Evolutionary conservation across 2,329 filamentous ascomycete genomes (phyloP).

Genomic region (Truncatella angustata): DNA sequence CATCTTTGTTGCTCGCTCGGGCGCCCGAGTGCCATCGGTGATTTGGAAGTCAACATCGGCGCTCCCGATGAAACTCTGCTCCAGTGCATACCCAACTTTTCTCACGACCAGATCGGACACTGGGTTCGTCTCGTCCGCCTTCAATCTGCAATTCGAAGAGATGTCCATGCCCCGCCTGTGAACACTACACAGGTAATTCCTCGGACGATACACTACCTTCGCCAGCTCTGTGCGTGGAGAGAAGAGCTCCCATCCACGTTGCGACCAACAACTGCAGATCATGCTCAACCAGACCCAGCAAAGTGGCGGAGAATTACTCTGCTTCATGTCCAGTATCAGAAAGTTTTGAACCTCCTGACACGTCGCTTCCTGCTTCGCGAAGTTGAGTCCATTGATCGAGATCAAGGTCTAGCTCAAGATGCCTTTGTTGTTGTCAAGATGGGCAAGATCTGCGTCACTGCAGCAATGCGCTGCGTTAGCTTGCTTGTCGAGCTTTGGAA

Average conservation of each 20-base stretch:
- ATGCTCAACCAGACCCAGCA: conserved; percentile 11
- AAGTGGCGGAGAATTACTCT: conserved; percentile 21
- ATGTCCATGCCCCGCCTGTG: conserved; percentile 23
- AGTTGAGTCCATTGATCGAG: conserved; percentile 15
- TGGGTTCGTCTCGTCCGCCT: conserved; percentile 22
- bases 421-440: conserved; percentile 15
- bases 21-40: conserved; percentile 28
- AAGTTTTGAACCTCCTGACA: conserved; percentile 23
- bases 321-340: conserved; percentile 27
- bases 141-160: conserved; percentile 24
- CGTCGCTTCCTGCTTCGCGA: conserved; percentile 25
- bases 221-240: conserved; percentile 17
- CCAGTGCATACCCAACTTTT: conserved; percentile 9
- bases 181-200: conserved; percentile 14
- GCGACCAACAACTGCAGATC: conserved; percentile 8
- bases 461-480: conserved; percentile 19
- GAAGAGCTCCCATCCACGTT: conserved; percentile 18
- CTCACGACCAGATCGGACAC: conserved; percentile 18
- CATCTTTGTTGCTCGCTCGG: conserved; percentile 29
- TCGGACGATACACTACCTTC: conserved; percentile 19
- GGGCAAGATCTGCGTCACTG: conserved; percentile 18
- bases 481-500: conserved; percentile 18
- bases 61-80: conserved; percentile 22
- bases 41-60: conserved; percentile 25
- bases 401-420: conserved; percentile 14